Percentiles rank a stretch among this genome's conserved stretches.
Evolutionary conservation across 495 filamentous ascomycete species (phyloP).

Genomic region (Polyplosphaeria fusca): DNA sequence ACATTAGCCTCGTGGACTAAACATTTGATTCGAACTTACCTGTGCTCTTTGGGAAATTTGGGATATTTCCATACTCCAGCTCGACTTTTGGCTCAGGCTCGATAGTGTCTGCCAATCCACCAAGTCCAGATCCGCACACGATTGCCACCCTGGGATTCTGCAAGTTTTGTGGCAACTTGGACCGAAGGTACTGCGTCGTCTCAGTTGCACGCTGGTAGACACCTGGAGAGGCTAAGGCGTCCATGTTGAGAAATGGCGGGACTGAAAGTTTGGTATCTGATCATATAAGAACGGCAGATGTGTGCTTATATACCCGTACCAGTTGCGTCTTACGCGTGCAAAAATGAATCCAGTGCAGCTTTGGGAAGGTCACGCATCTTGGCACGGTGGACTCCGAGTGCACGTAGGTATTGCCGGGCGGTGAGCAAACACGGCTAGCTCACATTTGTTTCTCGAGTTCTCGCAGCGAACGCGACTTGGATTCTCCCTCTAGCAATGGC

Average conservation of each 20-base stretch:
- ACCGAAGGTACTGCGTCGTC: constrained; percentile 34
- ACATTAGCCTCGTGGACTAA: not conserved
- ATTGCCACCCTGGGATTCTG: constrained; percentile 61
- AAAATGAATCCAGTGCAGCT: no score
- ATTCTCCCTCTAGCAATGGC: constrained; percentile 20
- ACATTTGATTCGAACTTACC: constrained; percentile 47
- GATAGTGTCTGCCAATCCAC: constrained; percentile 62
- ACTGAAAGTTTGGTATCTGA: no score
- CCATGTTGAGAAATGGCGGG: no score
- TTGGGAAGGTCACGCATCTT: constrained; percentile 25
- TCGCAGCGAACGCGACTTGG: not conserved
- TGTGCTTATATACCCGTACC: no score
- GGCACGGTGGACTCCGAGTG: constrained; percentile 21
- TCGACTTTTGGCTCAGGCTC: constrained; percentile 52
- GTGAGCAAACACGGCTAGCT: constrained; percentile 11
- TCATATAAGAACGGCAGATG: no score
- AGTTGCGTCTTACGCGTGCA: no score
- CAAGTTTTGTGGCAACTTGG: constrained; percentile 46
- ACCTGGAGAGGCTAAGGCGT: constrained; percentile 7
- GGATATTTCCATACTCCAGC: constrained; percentile 60
- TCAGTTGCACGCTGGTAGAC: constrained; percentile 37
- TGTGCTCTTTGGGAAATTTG: constrained; percentile 62
- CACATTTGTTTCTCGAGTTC: not conserved
- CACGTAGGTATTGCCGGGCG: constrained; percentile 24
- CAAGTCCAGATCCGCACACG: constrained; percentile 71